Conservation (phyloP, 106 monocot species). For the Vanilla planifolia region DNA sequence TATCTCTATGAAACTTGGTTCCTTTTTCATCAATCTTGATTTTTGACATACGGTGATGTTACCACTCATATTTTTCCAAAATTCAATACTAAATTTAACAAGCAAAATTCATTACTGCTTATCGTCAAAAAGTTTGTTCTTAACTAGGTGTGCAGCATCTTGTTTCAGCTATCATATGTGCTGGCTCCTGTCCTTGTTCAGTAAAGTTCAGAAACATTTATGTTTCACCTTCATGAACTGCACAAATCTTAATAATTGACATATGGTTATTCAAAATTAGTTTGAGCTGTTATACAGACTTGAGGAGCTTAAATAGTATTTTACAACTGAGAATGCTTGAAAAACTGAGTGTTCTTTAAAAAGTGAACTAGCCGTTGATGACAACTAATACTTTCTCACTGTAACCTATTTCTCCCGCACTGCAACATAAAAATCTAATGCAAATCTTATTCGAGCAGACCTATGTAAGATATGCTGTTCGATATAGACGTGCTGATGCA, state of each 20-base stretch:
- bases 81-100: not conserved
- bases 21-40: too few species aligned
- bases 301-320: not conserved
- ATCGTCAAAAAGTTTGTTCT: not conserved
- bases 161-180: not conserved
- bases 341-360: too few species aligned
- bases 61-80: not conserved
- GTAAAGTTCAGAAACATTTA: not conserved
- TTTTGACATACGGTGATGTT: not conserved
- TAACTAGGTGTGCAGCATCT: not conserved
- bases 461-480: slow-evolving; percentile 48
- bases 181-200: not conserved
- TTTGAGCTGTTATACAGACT: not conserved
- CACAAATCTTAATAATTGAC: not conserved
- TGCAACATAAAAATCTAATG: not conserved
- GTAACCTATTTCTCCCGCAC: not conserved
- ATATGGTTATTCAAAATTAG: too few species aligned
- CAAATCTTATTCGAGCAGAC: slow-evolving; percentile 22
- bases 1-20: too few species aligned
- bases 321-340: not conserved
- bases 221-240: not conserved
- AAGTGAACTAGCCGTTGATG: too few species aligned
- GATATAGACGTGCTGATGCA: slow-evolving; percentile 65
- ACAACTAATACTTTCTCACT: not conserved
- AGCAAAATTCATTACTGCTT: not conserved